Evolutionary conservation across 2,329 filamentous ascomycete genomes (phyloP), one percentile per base, ranked within the genome.

Genomic region (Aspergillus quadrilineatus): DNA sequence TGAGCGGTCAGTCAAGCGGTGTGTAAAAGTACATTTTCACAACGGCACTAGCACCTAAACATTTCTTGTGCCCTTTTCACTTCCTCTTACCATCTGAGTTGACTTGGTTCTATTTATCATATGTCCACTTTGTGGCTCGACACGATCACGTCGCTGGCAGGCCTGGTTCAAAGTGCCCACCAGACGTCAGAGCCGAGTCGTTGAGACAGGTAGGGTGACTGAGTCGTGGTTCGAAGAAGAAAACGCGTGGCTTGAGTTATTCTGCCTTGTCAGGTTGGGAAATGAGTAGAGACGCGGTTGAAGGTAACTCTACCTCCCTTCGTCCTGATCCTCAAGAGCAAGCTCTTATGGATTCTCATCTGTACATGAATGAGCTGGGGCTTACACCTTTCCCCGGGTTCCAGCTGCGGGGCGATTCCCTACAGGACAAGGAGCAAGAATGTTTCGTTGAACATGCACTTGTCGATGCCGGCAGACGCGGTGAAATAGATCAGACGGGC

Each of bases 1-100:
- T 63, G 64, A 60, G 63, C 62, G 64, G 64, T 67, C 88, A 86
- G 28, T 79, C 89, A 22, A 84, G 86, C 48, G 85, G 88, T 50
- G 86, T 84, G 0, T 41, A 41, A 57, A 53, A 49, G 50, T 57
- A 41, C 30, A 28, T 36, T 53, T 22, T 22, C 22, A 22, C 22
- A 2, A 22, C 22, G 22, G 22, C 22, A 22, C 22, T 22, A 22
- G 22, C 22, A 22, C 22, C 22, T 22, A 22, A 22, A 22, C 22
- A 22, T 22, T 22, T 22, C 22, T 22, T 22, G 22, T 22, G 22
- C 22, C 22, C 22, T 3, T 22, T 22, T 22, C 22, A 22, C 3
- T 22, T 22, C 22, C 22, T 22, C 22, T 22, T 22, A 22, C n/a
- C 10, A 6, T 44, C n/a, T 44, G 9, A 28, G 22, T 22, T 17